Base-by-base conservation (phyloP, 2,329 filamentous ascomycete species). In the Fusarium virguliforme region DNA sequence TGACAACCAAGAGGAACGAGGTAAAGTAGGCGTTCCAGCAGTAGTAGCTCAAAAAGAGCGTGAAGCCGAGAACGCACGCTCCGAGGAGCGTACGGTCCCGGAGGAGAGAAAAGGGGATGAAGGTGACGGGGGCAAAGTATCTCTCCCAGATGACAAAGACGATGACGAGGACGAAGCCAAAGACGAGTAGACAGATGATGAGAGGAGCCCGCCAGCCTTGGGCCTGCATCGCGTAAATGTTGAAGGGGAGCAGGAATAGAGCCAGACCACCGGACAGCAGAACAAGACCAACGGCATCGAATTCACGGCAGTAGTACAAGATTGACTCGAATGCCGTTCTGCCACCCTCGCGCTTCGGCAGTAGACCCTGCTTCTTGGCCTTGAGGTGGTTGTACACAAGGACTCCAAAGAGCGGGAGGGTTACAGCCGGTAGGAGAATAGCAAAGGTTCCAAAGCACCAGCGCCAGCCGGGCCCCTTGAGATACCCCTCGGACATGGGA, bases 161-260 rank as follows among this genome's bases (percentile, higher is more conserved):
- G 9, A 88, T 75, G 2, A 93, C 80, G 26, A 88, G 85, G 0
- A 89, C 67, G 10, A 86, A 79, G 0, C 92, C 91, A 26, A 92
- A 74, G 3, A 89, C 83, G 24, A 86, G 80, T 81, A 91, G 87
- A 8, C 67, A 67, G 2, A 70, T 67, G 12, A 34, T 48, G 30
- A 34, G 62, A 8, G 48, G 58, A 1, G 53, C 18, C 2, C 53
- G 22, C 53, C 53, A 56, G 3, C 32, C 30, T 30, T 38, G 35
- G n/a, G 34, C 24, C 8, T 60, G 57, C 32, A 51, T 13, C 8
- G 78, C 70, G 54, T 85, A 83, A 28, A 92, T 81, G 24, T 85
- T 90, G 77, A 93, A 88, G 0, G 91, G 89, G 2, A 93, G 82
- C 22, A 92, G 80, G 72, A 93, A 88, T 7, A 91, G 77, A 0